These are phyloP conservation scores for Caryocar brasiliense DNA, from an alignment of 441 rosid genomes.

Conservation along the genomic window DNA sequence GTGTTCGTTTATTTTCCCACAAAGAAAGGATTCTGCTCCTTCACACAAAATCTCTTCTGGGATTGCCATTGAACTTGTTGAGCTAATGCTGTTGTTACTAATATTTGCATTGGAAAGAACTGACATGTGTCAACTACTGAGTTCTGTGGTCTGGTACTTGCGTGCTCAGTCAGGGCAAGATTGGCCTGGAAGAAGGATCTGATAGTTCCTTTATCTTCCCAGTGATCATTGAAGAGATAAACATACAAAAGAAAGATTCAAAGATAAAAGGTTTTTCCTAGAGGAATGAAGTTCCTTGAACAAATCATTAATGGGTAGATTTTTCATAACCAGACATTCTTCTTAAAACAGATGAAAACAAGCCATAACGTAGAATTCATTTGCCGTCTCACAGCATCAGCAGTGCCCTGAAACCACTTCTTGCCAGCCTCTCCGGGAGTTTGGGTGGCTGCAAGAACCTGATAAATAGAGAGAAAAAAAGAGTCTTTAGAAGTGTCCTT, in stretches of 20 bases:
- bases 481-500: background rate
- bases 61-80: too few species aligned
- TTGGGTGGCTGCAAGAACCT: constrained; percentile 94
- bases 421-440: constrained; percentile 91
- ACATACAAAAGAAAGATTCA: too few species aligned
- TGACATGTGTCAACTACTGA: too few species aligned
- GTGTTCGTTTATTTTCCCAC: too few species aligned
- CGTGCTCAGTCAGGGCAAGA: constrained; percentile 86
- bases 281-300: constrained; percentile 2
- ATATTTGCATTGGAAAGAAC: too few species aligned
- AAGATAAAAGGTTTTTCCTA: too few species aligned
- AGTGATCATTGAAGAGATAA: constrained; percentile 79
- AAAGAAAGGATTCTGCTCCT: too few species aligned
- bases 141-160: constrained; percentile 29
- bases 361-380: too few species aligned
- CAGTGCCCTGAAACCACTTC: constrained; percentile 86
- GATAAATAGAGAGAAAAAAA: background rate
- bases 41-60: too few species aligned
- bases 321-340: constrained; percentile 27
- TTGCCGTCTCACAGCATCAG: constrained; percentile 91
- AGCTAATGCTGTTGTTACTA: too few species aligned
- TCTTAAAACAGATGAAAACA: constrained; percentile 97
- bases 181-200: constrained; percentile 88
- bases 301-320: background rate
- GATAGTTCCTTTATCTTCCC: constrained; percentile 96